Percentiles rank a stretch among this genome's conserved stretches.
Conservation (phyloP, 1,284 basidiomycete species). For the Serendipita sp. region DNA sequence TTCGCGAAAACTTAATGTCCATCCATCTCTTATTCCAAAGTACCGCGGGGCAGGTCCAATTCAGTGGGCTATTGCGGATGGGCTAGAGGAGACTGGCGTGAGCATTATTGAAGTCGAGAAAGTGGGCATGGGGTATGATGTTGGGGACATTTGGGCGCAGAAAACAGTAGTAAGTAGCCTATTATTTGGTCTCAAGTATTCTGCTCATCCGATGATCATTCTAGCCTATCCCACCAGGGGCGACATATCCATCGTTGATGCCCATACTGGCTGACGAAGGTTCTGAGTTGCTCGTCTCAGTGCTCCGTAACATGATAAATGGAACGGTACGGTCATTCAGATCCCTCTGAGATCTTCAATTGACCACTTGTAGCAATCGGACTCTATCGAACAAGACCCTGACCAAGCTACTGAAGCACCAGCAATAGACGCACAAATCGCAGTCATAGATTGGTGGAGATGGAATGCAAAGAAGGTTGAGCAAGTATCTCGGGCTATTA, state of each 20-base stretch:
- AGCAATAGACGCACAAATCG: constrained; percentile 41
- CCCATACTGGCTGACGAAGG: constrained; percentile 51
- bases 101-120: constrained; percentile 53
- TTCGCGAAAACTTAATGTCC: constrained; percentile 69
- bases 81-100: constrained; percentile 50
- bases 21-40: constrained; percentile 79
- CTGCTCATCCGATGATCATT: not conserved
- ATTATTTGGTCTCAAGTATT: not conserved
- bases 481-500: constrained; percentile 50
- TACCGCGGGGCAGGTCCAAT: constrained; percentile 89
- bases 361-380: constrained; percentile 25
- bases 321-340: constrained; percentile 32
- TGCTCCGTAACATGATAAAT: constrained; percentile 47
- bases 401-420: constrained; percentile 38
- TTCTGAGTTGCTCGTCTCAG: constrained; percentile 54
- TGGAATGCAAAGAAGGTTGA: constrained; percentile 45
- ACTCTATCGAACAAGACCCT: constrained; percentile 31
- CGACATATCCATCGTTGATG: constrained; percentile 42
- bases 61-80: constrained; percentile 66
- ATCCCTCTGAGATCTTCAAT: not conserved
- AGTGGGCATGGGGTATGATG: constrained; percentile 42
- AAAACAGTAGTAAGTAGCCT: constrained; percentile 27
- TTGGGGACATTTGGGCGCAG: constrained; percentile 43
- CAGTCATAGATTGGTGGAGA: constrained; percentile 40
- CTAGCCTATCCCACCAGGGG: constrained; percentile 34